Evolutionary conservation across 1,284 basidiomycete genomes (phyloP).

Genomic region (Apiotrichum porosum): DNA sequence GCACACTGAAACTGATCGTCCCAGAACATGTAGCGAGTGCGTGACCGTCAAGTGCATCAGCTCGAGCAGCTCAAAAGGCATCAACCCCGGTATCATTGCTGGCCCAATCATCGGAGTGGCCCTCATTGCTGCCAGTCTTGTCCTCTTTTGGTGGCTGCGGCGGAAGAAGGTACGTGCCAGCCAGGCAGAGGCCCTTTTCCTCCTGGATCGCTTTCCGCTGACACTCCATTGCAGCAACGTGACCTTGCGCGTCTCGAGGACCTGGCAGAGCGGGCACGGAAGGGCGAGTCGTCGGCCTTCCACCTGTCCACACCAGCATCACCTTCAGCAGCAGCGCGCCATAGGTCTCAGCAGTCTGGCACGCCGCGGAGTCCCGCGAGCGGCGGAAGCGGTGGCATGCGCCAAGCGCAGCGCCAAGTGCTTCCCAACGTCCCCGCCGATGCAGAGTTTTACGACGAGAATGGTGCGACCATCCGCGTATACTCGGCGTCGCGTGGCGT

Average conservation of each 20-base stretch:
- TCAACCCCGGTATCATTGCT: slow-evolving; percentile 48
- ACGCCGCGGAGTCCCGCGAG: slow-evolving; percentile 5
- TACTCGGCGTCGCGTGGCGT: slow-evolving; percentile 31
- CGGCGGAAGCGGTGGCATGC: no score
- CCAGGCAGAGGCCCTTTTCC: no score
- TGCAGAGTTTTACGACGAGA: slow-evolving; percentile 37
- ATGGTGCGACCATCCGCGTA: slow-evolving; percentile 32
- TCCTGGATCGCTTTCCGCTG: neutral
- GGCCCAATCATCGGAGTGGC: slow-evolving; percentile 45
- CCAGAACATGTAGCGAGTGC: slow-evolving; percentile 34
- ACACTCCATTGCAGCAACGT: slow-evolving; percentile 28
- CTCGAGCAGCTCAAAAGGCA: neutral
- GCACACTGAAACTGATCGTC: neutral
- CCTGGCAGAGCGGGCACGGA: slow-evolving; percentile 42
- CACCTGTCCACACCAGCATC: slow-evolving; percentile 35
- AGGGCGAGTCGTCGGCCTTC: slow-evolving; percentile 45
- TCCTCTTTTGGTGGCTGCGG: slow-evolving; percentile 45
- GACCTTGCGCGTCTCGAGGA: slow-evolving; percentile 44
- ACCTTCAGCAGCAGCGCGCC: slow-evolving; percentile 15
- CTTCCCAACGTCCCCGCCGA: slow-evolving; percentile 19
- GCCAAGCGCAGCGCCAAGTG: neutral
- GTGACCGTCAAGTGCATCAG: slow-evolving; percentile 13
- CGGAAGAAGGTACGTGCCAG: slow-evolving; percentile 43
- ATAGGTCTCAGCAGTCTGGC: slow-evolving; percentile 3
- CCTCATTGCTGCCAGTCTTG: slow-evolving; percentile 41